Evolutionary conservation across 1,284 basidiomycete genomes (phyloP).

Genomic region (Athelia sp.): DNA sequence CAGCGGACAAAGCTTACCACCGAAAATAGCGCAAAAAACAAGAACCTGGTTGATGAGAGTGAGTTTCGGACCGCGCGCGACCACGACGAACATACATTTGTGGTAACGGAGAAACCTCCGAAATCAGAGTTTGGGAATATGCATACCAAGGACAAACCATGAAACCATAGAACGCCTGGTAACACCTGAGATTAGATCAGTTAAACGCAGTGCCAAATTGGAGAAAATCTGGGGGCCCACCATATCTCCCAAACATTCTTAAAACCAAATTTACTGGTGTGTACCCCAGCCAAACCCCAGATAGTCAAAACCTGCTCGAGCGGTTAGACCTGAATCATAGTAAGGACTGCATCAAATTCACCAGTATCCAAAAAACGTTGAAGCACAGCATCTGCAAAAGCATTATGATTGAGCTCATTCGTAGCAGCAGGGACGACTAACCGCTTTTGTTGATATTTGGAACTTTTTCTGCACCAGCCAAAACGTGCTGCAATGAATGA

Average conservation of each 20-base stretch:
- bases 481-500: conserved; percentile 44
- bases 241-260: conserved; percentile 82
- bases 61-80: conserved; percentile 1
- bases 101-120: conserved; percentile 71
- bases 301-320: conserved; percentile 50
- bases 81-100: conserved; percentile 48
- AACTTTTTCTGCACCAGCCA: conserved; percentile 77
- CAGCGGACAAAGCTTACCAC: conserved; percentile 37
- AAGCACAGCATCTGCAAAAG: conserved; percentile 58
- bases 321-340: conserved; percentile 1
- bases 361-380: conserved; percentile 71
- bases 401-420: conserved; percentile 2
- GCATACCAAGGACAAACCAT: conserved; percentile 85
- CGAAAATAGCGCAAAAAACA: conserved; percentile 76
- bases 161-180: conserved; percentile 71
- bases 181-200: conserved; percentile 38
- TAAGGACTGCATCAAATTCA: conserved; percentile 20
- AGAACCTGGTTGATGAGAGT: conserved; percentile 37
- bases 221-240: conserved; percentile 27
- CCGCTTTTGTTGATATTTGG: conserved; percentile 67
- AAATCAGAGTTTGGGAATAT: conserved; percentile 81
- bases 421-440: conserved; percentile 20
- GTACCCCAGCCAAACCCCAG: conserved; percentile 77
- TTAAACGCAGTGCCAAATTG: background rate
- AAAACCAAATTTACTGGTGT: conserved; percentile 72